Evolutionary conservation across 1,139 yeast species (phyloP).

Genomic region (Pichia kudriavzevii): DNA sequence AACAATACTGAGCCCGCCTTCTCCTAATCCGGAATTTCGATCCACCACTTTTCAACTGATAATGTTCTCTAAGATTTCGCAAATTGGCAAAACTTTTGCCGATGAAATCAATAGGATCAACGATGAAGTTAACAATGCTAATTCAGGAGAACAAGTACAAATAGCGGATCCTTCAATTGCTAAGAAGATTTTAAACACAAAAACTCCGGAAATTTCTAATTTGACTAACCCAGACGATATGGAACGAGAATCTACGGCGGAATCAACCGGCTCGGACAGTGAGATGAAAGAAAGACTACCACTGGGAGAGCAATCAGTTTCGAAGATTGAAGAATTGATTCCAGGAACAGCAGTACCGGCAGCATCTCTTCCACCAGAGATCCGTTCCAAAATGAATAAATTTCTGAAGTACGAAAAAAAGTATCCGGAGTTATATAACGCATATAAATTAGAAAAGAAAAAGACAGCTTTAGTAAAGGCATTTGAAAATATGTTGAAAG

Average conservation of each 20-base stretch:
- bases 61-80: slow-evolving; percentile 58
- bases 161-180: slow-evolving; percentile 22
- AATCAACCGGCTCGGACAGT: background rate
- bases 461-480: slow-evolving; percentile 53
- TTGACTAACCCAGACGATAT: slow-evolving; percentile 40
- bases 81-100: slow-evolving; percentile 57
- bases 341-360: slow-evolving; percentile 29
- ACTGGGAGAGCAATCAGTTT: background rate
- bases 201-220: slow-evolving; percentile 40
- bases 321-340: slow-evolving; percentile 12
- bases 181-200: slow-evolving; percentile 27
- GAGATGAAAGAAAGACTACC: background rate
- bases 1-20: too few species aligned
- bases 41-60: too few species aligned
- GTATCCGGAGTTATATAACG: slow-evolving; percentile 74
- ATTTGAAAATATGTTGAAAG: slow-evolving; percentile 68
- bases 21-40: too few species aligned
- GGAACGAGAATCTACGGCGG: background rate
- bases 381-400: slow-evolving; percentile 57
- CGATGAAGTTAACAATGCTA: slow-evolving; percentile 22
- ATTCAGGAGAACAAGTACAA: slow-evolving; percentile 17
- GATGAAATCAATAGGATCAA: slow-evolving; percentile 39
- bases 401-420: slow-evolving; percentile 84
- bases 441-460: slow-evolving; percentile 74
- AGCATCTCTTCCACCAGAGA: slow-evolving; percentile 31